A percentile compares a stretch with the other conserved stretches of the same genome.
These are phyloP conservation scores for Phallus indusiatus DNA, from an alignment of 768 basidiomycete genomes.

Conservation along the genomic window DNA sequence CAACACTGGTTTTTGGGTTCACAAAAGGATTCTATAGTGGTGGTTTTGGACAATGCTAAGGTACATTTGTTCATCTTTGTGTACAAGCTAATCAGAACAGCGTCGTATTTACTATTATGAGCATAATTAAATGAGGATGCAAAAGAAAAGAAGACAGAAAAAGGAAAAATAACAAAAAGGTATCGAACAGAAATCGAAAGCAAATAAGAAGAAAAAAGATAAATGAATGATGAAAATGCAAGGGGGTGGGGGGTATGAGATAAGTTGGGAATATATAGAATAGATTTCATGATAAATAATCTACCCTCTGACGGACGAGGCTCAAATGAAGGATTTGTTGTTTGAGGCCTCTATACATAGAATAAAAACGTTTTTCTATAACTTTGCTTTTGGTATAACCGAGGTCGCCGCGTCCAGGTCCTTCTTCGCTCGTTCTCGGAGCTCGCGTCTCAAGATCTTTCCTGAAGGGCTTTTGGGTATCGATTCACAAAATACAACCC, in stretches of 20 bases:
- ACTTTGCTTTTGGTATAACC: not conserved
- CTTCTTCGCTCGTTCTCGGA: constrained; percentile 56
- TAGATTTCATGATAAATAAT: not conserved
- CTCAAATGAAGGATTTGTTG: not conserved
- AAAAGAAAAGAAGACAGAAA: not conserved
- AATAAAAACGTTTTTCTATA: not conserved
- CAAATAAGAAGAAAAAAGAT: not conserved
- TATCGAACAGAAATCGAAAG: not conserved
- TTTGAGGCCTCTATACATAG: too few species aligned
- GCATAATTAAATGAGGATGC: not conserved
- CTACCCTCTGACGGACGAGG: not conserved
- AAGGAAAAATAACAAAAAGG: not conserved
- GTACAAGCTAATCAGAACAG: not conserved
- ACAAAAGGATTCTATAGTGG: not conserved
- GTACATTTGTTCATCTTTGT: not conserved
- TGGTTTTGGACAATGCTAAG: not conserved
- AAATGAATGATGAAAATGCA: not conserved
- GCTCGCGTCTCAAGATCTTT: constrained; percentile 75
- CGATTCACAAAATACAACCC: constrained; percentile 45
- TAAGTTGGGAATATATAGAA: not conserved
- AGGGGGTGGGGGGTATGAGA: not conserved
- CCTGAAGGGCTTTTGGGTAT: constrained; percentile 79
- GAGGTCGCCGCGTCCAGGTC: constrained; percentile 24
- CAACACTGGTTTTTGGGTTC: not conserved
- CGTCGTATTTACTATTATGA: not conserved